Evolutionary conservation across 2,329 filamentous ascomycete species (phyloP).

Genomic region (Ophiosphaerella narmari): DNA sequence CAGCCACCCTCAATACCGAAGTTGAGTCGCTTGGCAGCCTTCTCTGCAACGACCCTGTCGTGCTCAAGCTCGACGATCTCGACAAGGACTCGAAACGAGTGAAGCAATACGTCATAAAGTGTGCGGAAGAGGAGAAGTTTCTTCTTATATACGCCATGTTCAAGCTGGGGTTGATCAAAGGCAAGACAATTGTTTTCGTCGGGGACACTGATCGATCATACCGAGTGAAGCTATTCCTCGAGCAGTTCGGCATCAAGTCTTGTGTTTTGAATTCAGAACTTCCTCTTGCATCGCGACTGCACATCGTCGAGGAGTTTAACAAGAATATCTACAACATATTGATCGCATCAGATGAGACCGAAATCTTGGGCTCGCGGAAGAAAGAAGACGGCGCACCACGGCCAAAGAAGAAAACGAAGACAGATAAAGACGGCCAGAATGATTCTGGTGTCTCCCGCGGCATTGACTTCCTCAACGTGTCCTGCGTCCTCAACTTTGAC

Average conservation of each 20-base stretch:
- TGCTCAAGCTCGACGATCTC: slow-evolving; percentile 81
- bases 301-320: slow-evolving; percentile 98
- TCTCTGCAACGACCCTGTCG: slow-evolving; percentile 79
- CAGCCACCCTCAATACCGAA: slow-evolving; percentile 86
- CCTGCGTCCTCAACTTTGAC: slow-evolving; percentile 88
- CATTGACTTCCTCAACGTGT: slow-evolving; percentile 94
- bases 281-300: slow-evolving; percentile 88
- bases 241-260: slow-evolving; percentile 94
- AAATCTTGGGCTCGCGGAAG: slow-evolving; percentile 68
- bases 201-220: slow-evolving; percentile 89
- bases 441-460: slow-evolving; percentile 96
- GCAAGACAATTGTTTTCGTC: slow-evolving; percentile 86
- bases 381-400: slow-evolving; percentile 48
- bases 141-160: slow-evolving; percentile 91
- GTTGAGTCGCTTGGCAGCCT: slow-evolving; percentile 82
- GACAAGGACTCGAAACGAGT: slow-evolving; percentile 77
- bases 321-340: slow-evolving; percentile 96
- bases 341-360: slow-evolving; percentile 91
- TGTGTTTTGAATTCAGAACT: slow-evolving; percentile 94
- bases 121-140: slow-evolving; percentile 97
- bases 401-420: slow-evolving; percentile 61
- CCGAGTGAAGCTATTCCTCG: slow-evolving; percentile 89
- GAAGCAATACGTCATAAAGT: slow-evolving; percentile 87
- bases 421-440: slow-evolving; percentile 66
- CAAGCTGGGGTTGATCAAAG: slow-evolving; percentile 90